These are phyloP conservation scores for Blakeslea trispora DNA, from an alignment of 371 early-diverging fungal species.

Conservation along the genomic window DNA sequence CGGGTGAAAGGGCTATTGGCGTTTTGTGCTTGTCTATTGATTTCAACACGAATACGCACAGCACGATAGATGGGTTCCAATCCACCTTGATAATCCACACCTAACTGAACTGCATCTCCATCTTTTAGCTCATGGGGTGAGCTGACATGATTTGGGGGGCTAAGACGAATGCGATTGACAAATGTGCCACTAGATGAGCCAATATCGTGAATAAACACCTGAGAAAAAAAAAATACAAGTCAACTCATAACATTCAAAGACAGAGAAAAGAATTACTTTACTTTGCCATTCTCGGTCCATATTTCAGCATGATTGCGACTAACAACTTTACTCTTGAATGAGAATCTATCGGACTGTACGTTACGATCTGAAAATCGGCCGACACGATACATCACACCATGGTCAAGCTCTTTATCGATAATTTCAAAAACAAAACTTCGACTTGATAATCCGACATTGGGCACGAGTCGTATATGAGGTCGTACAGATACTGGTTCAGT, in stretches of 20 bases:
- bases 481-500: conserved; percentile 3
- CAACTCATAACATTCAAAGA: conserved; percentile 23
- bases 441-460: conserved; percentile 66
- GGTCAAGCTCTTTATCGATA: conserved; percentile 75
- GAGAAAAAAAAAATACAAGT: conserved; percentile 23
- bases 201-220: conserved; percentile 81
- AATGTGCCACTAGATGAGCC: conserved; percentile 91
- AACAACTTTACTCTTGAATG: conserved; percentile 81
- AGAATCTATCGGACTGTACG: conserved; percentile 59
- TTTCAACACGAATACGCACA: conserved; percentile 80
- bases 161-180: conserved; percentile 81
- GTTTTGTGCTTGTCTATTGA: conserved; percentile 60
- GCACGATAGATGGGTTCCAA: conserved; percentile 75
- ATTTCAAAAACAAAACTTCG: conserved; percentile 82
- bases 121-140: conserved; percentile 72
- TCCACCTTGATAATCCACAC: conserved; percentile 90
- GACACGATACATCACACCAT: conserved; percentile 68
- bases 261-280: conserved; percentile 20
- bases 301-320: conserved; percentile 79
- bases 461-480: conserved; percentile 74
- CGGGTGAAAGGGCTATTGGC: conserved; percentile 22
- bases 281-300: conserved; percentile 53
- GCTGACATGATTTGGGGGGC: conserved; percentile 74
- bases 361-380: conserved; percentile 79
- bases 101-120: conserved; percentile 86